Evolutionary conservation across 2,329 filamentous ascomycete species (phyloP), one percentile per base, ranked within the genome.

Genomic region (Penicillium sp.): DNA sequence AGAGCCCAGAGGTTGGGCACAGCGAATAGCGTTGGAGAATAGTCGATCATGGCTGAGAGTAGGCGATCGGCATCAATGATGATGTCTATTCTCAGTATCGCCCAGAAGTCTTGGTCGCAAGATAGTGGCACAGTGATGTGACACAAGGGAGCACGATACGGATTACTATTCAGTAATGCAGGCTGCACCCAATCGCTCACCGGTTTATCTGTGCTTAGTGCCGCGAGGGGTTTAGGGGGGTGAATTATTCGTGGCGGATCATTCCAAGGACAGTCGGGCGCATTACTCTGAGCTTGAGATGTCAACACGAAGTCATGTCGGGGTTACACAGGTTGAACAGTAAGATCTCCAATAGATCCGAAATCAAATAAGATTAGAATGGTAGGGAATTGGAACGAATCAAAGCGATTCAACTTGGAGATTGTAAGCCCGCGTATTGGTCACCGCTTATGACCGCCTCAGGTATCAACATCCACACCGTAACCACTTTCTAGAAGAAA

Each of bases 101-200:
- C 26, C 8, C 43, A 29, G 39, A 21, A 42, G 19, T 6, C n/a
- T n/a, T 8, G 43, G 7, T 16, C 23, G 26, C 45, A 47, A 50
- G 48, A 50, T 50, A 39, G 48, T 39, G 35, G 35, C 48, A 50
- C 29, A 39, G 13, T 27, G 14, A 42, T 25, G 33, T 50, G 48
- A 50, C 25, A 50, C 48, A 39, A 53, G 21, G 14, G 27, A 45
- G 37, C 42, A 46, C 25, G 45, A 56, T 53, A 50, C 25, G 16
- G 16, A 14, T n/a, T 39, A 48, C 14, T 25, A 25, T 48, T 46
- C 33, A 33, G 43, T 47, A 39, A 53, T 57, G 50, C 45, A 53
- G 39, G 19, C 16, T 31, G 37, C 25, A 35, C 16, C 54, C 42
- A 54, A 51, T 45, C 50, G 29, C 10, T 42, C 29, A 10, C 27